A percentile compares a stretch with the other conserved stretches of the same genome.
These are phyloP conservation scores for Pythium chondricola DNA, from an alignment of 352 stramenopile genomes.

Conservation along the genomic window DNA sequence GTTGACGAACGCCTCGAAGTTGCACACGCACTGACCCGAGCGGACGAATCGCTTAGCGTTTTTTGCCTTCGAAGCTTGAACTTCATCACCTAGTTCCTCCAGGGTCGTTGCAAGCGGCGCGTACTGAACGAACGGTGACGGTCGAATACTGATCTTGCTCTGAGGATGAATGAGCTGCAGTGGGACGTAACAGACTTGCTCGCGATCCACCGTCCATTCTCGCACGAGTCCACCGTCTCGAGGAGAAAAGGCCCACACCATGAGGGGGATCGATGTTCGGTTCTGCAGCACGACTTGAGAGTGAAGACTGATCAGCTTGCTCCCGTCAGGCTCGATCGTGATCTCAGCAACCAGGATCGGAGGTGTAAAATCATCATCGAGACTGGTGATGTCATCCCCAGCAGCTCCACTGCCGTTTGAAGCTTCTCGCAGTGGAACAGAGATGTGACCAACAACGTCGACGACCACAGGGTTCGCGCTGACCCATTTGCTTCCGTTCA, in stretches of 20 bases:
- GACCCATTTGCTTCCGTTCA: constrained; percentile 85
- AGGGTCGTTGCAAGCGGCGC: constrained; percentile 74
- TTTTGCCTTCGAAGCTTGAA: constrained; percentile 54
- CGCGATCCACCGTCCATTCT: constrained; percentile 82
- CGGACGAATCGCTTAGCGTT: constrained; percentile 83
- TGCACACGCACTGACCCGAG: constrained; percentile 69
- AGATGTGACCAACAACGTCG: constrained; percentile 83
- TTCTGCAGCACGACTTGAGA: constrained; percentile 86
- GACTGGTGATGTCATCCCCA: constrained; percentile 24
- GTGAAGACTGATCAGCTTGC: constrained; percentile 84
- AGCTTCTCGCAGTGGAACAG: constrained; percentile 66
- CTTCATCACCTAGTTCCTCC: constrained; percentile 72
- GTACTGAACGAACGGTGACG: constrained; percentile 81
- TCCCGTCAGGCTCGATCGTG: constrained; percentile 81
- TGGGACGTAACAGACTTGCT: constrained; percentile 76
- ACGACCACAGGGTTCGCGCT: constrained; percentile 83
- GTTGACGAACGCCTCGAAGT: constrained; percentile 70
- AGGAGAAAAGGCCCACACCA: constrained; percentile 86
- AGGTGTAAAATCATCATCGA: constrained; percentile 53
- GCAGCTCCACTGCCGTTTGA: background rate
- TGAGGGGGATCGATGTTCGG: constrained; percentile 78
- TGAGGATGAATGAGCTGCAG: constrained; percentile 81
- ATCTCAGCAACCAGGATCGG: constrained; percentile 83
- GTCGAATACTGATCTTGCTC: constrained; percentile 83
- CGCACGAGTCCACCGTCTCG: constrained; percentile 52